These are phyloP conservation scores for Ostreobium quekettii DNA, from an alignment of 139 green algal species.

Conservation along the genomic window DNA sequence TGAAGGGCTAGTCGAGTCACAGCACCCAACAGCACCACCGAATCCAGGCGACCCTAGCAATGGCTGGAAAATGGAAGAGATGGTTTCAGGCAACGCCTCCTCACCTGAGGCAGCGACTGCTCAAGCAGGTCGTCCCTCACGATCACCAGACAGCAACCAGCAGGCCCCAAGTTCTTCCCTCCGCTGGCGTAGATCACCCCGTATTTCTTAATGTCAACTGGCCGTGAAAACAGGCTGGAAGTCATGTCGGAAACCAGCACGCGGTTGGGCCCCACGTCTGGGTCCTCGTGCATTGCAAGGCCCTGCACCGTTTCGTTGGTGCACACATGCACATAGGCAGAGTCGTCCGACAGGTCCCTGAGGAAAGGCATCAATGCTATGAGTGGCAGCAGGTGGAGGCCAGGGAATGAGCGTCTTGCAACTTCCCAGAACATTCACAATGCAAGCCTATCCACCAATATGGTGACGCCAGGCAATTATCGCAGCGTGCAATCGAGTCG, in stretches of 20 bases:
- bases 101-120: conserved; percentile 53
- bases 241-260: conserved; percentile 94
- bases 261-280: conserved; percentile 52
- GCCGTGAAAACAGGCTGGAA: conserved; percentile 95
- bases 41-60: no score
- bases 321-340: conserved; percentile 96
- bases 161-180: conserved; percentile 97
- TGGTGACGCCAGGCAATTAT: no score
- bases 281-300: conserved; percentile 89
- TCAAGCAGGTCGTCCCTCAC: conserved; percentile 93
- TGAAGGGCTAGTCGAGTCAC: no score
- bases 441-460: no score
- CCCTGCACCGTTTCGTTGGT: conserved; percentile 99
- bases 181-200: conserved; percentile 94
- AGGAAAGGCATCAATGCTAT: no score
- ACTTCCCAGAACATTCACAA: no score
- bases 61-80: no score
- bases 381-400: no score
- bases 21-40: no score
- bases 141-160: conserved; percentile 92
- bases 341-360: conserved; percentile 40
- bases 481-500: no score
- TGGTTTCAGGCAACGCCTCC: no score
- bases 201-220: conserved; percentile 91
- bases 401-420: no score